Evolutionary conservation across 2,329 filamentous ascomycete genomes (phyloP).

Genomic region (Apiospora saccharicola): DNA sequence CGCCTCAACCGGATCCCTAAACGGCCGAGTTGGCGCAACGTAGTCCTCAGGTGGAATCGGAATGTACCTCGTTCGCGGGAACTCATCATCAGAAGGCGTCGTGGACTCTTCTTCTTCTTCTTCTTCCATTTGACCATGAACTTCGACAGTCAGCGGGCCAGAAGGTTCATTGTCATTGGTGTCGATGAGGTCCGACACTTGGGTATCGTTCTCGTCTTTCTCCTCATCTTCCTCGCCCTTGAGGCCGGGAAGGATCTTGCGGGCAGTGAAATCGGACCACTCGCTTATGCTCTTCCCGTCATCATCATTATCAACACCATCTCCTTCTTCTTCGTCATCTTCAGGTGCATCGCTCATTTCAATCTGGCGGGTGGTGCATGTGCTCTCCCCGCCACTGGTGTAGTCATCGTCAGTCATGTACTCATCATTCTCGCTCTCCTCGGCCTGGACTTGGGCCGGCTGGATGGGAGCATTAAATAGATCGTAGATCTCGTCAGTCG

Average conservation of each 20-base stretch:
- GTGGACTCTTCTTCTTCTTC: conserved; percentile 46
- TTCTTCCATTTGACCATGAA: conserved; percentile 41
- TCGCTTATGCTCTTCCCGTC: conserved; percentile 73
- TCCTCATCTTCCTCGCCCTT: conserved; percentile 42
- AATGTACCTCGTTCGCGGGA: conserved; percentile 71
- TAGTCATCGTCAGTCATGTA: conserved; percentile 75
- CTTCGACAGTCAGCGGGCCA: conserved; percentile 31
- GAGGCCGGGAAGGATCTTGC: conserved; percentile 70
- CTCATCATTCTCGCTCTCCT: conserved; percentile 65
- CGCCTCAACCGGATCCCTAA: conserved; percentile 78
- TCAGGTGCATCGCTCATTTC: conserved; percentile 47
- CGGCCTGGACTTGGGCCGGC: conserved; percentile 45
- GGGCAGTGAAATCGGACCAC: conserved; percentile 88
- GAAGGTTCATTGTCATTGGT: conserved; percentile 43
- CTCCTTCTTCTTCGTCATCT: conserved; percentile 37
- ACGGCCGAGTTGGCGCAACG: conserved; percentile 78
- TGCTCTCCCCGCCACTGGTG: conserved; percentile 86
- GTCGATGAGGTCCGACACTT: conserved; percentile 50
- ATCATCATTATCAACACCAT: conserved; percentile 48
- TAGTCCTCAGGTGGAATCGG: conserved; percentile 88
- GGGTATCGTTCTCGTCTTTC: conserved; percentile 47
- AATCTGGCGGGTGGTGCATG: conserved; percentile 76
- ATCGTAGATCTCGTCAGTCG: conserved; percentile 96
- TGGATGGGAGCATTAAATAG: conserved; percentile 89
- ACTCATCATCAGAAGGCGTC: conserved; percentile 44